Base-by-base conservation (phyloP, 1,139 yeast species). In the Saccharomyces hybrid region DNA sequence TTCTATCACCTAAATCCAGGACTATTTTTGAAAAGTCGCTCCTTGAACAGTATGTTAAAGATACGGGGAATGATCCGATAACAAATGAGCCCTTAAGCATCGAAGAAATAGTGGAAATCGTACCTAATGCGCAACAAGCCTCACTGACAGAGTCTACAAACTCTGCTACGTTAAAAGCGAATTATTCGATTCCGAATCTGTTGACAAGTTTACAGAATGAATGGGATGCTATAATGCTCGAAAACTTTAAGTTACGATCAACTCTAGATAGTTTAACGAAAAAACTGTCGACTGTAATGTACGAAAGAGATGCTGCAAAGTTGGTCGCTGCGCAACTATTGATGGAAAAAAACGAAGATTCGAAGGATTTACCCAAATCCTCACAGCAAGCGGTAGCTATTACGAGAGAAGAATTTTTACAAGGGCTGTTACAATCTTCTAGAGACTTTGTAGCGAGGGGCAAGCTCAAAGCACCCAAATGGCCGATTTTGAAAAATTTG, bases 291-390 rank as follows among this genome's bases (percentile, higher is more conserved):
- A 73, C 86, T 4, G 85, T 96, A 0, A 73, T 90, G 46, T 90
- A 89, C 65, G 87, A 84, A 61, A 87, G 86, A 61, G 98, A 91
- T 68, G 97, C 98, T 0, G 96, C 97, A 0, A 83, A 87, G 2
- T 75, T 90, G 54, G 97, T 91, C 2, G 95, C 95, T 0, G 84
- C 96, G 0, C 78, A 78, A 48, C 82, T 90, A 1, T 75, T 84
- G 8, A 76, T 77, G 55, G 96, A 89, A 63, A 72, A 95, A 49
- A 96, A 89, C 62, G 91, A 85, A 54, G 86, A 88, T 1, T 75
- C 77, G 53, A 68, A 66, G 5, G 88, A 1, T 72, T 88, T 57
- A 58, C 56, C 32, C 54, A 59, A 34, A 55, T 58, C 49, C 53
- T 60, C 42, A 57, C 57, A 2, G 63, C 70, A 27, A 61, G 68